Conservation (phyloP, 148 eudicot species). For the Oxyria digyna region DNA sequence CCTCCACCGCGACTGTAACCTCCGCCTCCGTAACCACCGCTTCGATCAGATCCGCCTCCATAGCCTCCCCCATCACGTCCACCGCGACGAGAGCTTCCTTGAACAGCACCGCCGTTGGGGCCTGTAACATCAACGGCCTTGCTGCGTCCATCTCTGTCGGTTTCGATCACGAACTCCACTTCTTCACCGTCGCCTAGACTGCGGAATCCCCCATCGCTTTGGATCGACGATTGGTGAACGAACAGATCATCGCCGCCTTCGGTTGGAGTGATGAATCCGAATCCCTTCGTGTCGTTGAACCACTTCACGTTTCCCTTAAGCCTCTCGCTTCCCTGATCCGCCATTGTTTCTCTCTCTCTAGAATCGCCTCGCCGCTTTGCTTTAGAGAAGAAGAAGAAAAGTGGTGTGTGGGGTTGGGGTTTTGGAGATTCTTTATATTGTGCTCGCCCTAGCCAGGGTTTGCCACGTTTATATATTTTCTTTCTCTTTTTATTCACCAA, state of each 20-base stretch:
- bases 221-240: constrained; percentile 49
- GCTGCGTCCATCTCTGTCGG: constrained; percentile 41
- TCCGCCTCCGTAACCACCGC: constrained; percentile 24
- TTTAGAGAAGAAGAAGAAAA: neutral
- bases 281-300: constrained; percentile 47
- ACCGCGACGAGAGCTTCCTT: constrained; percentile 27
- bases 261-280: constrained; percentile 46
- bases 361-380: neutral
- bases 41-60: constrained; percentile 12
- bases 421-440: neutral
- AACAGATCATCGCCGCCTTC: constrained; percentile 54
- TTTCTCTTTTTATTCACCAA: neutral
- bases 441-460: neutral
- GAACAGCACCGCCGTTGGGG: constrained; percentile 25
- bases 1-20: constrained; percentile 10
- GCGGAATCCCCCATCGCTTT: constrained; percentile 37
- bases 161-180: constrained; percentile 23
- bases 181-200: constrained; percentile 37
- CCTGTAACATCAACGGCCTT: constrained; percentile 37
- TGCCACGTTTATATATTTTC: neutral
- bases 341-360: constrained; percentile 1
- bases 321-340: constrained; percentile 6
- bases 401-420: neutral
- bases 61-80: constrained; percentile 33
- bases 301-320: constrained; percentile 43